Evolutionary conservation across 2,329 filamentous ascomycete genomes (phyloP), one percentile per base, ranked within the genome.

Genomic region (Nannizziopsis barbatae): DNA sequence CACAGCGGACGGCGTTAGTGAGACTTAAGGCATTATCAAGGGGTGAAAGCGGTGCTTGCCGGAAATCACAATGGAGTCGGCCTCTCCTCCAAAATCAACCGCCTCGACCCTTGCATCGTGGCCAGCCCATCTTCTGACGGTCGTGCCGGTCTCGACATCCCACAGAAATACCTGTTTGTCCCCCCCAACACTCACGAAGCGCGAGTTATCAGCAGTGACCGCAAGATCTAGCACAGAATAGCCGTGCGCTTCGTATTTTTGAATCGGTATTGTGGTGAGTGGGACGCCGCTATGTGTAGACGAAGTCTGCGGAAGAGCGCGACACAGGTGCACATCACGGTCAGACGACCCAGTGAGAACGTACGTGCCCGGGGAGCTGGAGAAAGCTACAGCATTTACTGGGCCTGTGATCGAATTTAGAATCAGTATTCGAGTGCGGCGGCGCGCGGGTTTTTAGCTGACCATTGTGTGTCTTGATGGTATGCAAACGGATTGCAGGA

Each of bases 111-210:
- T 73, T 39, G 79, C 78, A 2, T 73, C 74, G 66, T 92, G 86
- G 0, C 83, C 84, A 55, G 65, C 61, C 65, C 90, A 92, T 22
- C 92, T 76, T 17, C 86, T 77, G 20, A 84, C 70, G 3, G 90
- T 95, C 57, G 78, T 75, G 14, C 84, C 87, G 2, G 81, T 84
- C 41, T 83, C 75, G 0, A 96, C 92, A 66, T 98, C 92, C 92
- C 92, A 96, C 4, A 95, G 74, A 62, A 95, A 95, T 0, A 95
- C 87, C 52, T 78, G 75, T 57, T 90, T 85, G 70, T 98, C 92
- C 51, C 92, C 92, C 56, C 92, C 92, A 1, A 80, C 78, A n/a
- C 83, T 89, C 8, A 81, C 83, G 65, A 98, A 95, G 38, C 80
- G 80, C 55, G 86, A 77, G 66, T 98, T 98, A 69, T 87, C 83